Percentiles rank a stretch among this genome's conserved stretches.
Evolutionary conservation across 176 grass and related monocot genomes (phyloP).

Genomic region (Tillandsia leiboldiana): DNA sequence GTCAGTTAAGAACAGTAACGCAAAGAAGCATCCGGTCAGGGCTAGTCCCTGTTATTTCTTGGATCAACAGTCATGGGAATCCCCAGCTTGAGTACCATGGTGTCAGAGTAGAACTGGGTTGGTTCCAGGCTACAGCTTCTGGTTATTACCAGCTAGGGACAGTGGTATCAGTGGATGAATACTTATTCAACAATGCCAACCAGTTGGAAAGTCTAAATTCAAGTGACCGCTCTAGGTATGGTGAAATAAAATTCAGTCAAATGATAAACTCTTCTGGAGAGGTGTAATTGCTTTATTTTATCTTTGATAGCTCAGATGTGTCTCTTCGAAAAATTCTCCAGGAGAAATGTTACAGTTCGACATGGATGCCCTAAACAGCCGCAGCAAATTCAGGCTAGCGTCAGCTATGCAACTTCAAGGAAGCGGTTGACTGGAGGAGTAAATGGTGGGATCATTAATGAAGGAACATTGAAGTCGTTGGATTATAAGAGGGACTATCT

Average conservation of each 20-base stretch:
- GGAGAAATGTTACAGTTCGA: constrained; percentile 43
- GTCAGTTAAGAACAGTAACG: constrained; percentile 71
- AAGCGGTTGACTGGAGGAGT: constrained; percentile 82
- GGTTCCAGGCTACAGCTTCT: constrained; percentile 92
- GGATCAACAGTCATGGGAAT: constrained; percentile 75
- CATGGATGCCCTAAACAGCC: constrained; percentile 30
- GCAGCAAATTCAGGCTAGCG: constrained; percentile 40
- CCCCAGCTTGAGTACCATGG: constrained; percentile 72
- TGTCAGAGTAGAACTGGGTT: constrained; percentile 72
- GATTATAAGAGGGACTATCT: constrained; percentile 71
- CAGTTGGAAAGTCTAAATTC: constrained; percentile 41
- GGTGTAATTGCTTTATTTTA: constrained; percentile 7
- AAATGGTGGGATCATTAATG: constrained; percentile 85
- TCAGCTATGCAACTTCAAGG: constrained; percentile 49
- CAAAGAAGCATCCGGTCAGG: constrained; percentile 43
- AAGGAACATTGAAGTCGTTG: constrained; percentile 61
- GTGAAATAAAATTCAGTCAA: constrained; percentile 2
- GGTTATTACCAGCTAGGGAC: constrained; percentile 94
- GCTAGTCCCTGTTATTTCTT: constrained; percentile 50
- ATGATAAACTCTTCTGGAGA: constrained; percentile 4
- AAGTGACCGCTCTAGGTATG: constrained; percentile 42
- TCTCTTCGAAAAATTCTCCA: constrained; percentile 23
- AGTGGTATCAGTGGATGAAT: constrained; percentile 67
- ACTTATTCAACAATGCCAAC: constrained; percentile 59
- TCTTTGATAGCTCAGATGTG: neutral